Percentiles rank a stretch among this genome's conserved stretches.
Evolutionary conservation across 768 basidiomycete species (phyloP).

Genomic region (Chlorophyllum brunneum): DNA sequence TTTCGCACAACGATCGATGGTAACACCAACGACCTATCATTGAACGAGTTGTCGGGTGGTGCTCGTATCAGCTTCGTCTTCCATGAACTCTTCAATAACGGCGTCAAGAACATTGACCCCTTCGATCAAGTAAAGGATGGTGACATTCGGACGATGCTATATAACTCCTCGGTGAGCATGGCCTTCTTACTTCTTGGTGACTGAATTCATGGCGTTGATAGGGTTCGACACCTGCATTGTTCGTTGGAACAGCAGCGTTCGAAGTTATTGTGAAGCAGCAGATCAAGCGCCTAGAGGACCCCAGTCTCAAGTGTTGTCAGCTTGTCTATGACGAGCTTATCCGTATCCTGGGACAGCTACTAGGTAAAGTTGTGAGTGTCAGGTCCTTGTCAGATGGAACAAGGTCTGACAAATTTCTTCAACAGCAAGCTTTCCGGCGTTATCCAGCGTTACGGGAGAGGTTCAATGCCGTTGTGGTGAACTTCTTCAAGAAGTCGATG

Average conservation of each 20-base stretch:
- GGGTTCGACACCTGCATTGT: conserved; percentile 95
- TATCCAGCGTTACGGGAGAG: conserved; percentile 96
- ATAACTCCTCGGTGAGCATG: conserved; percentile 88
- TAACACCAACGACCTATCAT: conserved; percentile 89
- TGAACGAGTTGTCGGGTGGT: conserved; percentile 98
- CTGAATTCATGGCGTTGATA: conserved; percentile 24
- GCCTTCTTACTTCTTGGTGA: background rate
- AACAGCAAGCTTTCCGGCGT: conserved; percentile 90
- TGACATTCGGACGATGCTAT: conserved; percentile 92
- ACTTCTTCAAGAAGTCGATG: conserved; percentile 96
- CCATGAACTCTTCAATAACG: conserved; percentile 97
- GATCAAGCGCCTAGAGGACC: conserved; percentile 95
- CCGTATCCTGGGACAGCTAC: conserved; percentile 87
- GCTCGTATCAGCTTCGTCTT: conserved; percentile 99
- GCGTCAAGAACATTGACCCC: conserved; percentile 93
- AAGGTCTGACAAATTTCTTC: background rate
- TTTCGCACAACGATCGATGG: conserved; percentile 98
- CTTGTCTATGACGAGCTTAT: conserved; percentile 97
- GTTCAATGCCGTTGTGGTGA: conserved; percentile 93
- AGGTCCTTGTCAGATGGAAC: background rate
- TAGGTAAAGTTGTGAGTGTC: conserved; percentile 78
- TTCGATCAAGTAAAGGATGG: conserved; percentile 99
- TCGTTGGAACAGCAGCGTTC: conserved; percentile 96
- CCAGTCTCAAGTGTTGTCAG: conserved; percentile 88
- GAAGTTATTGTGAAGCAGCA: conserved; percentile 99